These are phyloP conservation scores for Lavandula angustifolia DNA, from an alignment of 257 asterid genomes.

Conservation along the genomic window DNA sequence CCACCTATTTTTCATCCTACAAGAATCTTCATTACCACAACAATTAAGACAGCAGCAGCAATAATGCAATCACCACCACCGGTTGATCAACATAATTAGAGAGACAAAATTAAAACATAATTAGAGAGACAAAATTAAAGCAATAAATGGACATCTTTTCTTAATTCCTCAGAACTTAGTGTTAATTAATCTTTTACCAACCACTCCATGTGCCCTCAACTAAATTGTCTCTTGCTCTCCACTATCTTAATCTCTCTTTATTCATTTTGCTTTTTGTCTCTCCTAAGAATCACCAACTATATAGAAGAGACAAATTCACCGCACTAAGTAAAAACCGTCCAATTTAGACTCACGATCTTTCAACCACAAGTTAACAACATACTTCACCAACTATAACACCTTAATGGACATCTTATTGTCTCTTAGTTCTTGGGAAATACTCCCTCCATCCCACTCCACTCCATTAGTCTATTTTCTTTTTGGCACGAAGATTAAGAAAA, in stretches of 20 bases:
- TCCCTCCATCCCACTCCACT: too few relatives aligned
- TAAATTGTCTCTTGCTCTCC: not conserved
- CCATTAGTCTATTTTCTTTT: too few relatives aligned
- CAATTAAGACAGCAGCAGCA: not conserved
- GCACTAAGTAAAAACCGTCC: too few relatives aligned
- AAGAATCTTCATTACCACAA: not conserved
- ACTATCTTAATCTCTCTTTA: not conserved
- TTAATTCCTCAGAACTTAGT: not conserved
- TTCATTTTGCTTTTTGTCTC: not conserved
- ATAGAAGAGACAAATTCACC: too few relatives aligned
- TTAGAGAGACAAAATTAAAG: too few relatives aligned
- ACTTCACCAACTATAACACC: too few relatives aligned
- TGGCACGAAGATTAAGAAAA: too few relatives aligned
- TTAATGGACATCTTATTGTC: too few relatives aligned
- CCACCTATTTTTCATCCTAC: not conserved
- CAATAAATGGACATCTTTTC: not conserved
- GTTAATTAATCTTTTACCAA: not conserved
- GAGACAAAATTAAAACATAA: too few relatives aligned
- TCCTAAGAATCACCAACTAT: not conserved
- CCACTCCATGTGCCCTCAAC: constrained; percentile 25
- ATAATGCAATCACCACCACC: not conserved
- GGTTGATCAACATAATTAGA: not conserved
- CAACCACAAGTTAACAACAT: too few relatives aligned
- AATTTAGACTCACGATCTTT: too few relatives aligned
- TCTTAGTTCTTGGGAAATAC: too few relatives aligned